phyloP scores from a whole-genome alignment of 2,329 filamentous ascomycete species.

The Neurospora sp. region DNA sequence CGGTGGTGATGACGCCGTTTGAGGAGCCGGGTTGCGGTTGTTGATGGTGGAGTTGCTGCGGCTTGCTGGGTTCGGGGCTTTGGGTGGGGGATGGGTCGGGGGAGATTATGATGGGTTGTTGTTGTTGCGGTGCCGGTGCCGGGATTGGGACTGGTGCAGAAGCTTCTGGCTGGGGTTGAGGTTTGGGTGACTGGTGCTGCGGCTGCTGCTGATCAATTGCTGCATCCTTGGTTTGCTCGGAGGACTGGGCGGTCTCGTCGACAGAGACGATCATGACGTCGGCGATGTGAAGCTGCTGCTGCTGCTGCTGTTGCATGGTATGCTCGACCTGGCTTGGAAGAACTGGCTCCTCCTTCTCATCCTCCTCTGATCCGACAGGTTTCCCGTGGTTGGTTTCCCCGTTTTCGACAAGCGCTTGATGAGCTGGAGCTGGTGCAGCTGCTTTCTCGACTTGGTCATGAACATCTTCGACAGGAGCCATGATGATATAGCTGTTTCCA shows the following conservation, averaged over 20 bases:
- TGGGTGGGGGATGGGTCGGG: not conserved
- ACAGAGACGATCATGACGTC: not conserved
- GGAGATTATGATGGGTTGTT: not conserved
- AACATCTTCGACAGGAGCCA: not conserved
- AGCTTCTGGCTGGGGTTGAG: not conserved
- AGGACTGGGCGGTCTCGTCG: not conserved
- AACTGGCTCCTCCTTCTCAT: not conserved
- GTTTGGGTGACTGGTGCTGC: not conserved
- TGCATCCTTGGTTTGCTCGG: not conserved
- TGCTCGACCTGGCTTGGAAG: not conserved
- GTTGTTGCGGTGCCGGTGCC: no score
- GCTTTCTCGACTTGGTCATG: not conserved
- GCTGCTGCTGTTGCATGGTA: not conserved
- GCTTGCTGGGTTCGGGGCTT: not conserved
- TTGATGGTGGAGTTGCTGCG: not conserved
- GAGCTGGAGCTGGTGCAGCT: not conserved
- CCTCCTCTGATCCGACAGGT: not conserved
- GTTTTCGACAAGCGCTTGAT: not conserved
- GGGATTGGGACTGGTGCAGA: not conserved
- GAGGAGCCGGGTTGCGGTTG: not conserved
- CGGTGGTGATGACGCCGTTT: conserved; percentile 5
- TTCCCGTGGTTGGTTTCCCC: not conserved
- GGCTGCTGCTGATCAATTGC: not conserved
- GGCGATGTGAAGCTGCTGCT: not conserved
- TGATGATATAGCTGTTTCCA: not conserved